Evolutionary conservation across 1,139 yeast species (phyloP).

Genomic region (Taphrina pruni): DNA sequence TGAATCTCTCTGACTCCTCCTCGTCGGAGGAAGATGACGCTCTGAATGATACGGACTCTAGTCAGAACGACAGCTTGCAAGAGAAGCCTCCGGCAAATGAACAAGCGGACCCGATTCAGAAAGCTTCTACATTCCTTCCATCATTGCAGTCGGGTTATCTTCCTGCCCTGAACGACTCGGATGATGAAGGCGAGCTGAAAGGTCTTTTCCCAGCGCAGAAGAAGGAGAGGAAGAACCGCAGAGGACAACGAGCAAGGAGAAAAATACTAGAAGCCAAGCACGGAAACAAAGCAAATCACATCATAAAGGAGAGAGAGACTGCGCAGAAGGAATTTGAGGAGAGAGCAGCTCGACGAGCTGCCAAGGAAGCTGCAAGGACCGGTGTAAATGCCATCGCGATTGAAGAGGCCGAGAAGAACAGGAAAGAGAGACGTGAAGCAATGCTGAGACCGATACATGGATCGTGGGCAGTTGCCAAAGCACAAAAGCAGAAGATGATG

Average conservation of each 20-base stretch:
- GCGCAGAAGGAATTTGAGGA: slow-evolving; percentile 58
- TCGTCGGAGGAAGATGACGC: slow-evolving; percentile 22
- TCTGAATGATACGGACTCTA: slow-evolving; percentile 46
- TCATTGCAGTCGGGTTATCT: slow-evolving; percentile 41
- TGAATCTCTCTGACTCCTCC: neutral
- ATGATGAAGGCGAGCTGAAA: slow-evolving; percentile 45
- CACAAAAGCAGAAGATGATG: slow-evolving; percentile 56
- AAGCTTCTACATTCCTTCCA: slow-evolving; percentile 39
- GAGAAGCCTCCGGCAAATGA: neutral
- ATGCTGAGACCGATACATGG: slow-evolving; percentile 68
- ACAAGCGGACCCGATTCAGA: slow-evolving; percentile 1
- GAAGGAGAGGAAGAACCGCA: slow-evolving; percentile 73
- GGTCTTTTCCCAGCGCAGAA: slow-evolving; percentile 47
- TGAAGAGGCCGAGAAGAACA: slow-evolving; percentile 49
- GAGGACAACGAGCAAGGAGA: slow-evolving; percentile 97
- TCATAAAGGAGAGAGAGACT: slow-evolving; percentile 65
- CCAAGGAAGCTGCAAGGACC: slow-evolving; percentile 49
- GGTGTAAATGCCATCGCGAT: slow-evolving; percentile 47
- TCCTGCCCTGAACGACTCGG: slow-evolving; percentile 39
- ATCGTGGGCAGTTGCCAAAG: slow-evolving; percentile 88
- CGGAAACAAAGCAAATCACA: slow-evolving; percentile 84
- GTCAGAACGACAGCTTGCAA: neutral
- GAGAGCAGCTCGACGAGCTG: slow-evolving; percentile 57
- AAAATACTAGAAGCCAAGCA: slow-evolving; percentile 92
- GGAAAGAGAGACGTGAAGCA: slow-evolving; percentile 52